These are phyloP conservation scores for Acacia pycnantha DNA, from an alignment of 331 rosid genomes.

Conservation along the genomic window DNA sequence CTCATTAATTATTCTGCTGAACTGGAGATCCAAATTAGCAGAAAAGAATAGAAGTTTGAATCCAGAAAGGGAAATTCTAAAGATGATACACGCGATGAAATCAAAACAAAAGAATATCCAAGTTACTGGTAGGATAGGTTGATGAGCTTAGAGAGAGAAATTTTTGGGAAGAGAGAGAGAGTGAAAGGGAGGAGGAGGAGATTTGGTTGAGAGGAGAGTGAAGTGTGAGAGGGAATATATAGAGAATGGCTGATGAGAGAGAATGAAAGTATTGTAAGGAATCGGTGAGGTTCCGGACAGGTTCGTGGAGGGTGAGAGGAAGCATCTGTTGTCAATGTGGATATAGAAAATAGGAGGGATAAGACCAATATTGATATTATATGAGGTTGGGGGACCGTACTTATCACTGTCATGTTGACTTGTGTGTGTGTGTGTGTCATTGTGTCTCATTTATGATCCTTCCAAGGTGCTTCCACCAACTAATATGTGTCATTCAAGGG, in stretches of 20 bases:
- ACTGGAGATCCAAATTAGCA: background rate
- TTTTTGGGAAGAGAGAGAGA: background rate
- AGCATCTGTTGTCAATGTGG: conserved; percentile 18
- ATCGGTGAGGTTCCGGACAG: background rate
- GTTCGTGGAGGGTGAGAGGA: conserved; percentile 46
- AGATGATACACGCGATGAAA: no score
- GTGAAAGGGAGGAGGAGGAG: background rate
- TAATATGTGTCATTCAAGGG: background rate
- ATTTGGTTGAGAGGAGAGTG: conserved; percentile 31
- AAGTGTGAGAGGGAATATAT: conserved; percentile 29
- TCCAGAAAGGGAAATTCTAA: no score
- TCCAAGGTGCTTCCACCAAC: conserved; percentile 25
- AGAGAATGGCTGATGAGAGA: background rate
- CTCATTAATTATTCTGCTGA: background rate
- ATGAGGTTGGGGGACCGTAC: background rate
- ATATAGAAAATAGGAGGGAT: background rate
- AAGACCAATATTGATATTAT: background rate
- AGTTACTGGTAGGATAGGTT: background rate
- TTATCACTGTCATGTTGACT: conserved; percentile 16
- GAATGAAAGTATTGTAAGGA: background rate
- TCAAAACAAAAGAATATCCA: background rate
- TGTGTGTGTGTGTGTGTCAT: background rate
- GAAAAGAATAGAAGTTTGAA: no score
- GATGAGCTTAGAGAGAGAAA: background rate
- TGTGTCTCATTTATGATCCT: background rate